phyloP scores from a whole-genome alignment of 148 eudicot genomes.

The Persicaria tinctoria region DNA sequence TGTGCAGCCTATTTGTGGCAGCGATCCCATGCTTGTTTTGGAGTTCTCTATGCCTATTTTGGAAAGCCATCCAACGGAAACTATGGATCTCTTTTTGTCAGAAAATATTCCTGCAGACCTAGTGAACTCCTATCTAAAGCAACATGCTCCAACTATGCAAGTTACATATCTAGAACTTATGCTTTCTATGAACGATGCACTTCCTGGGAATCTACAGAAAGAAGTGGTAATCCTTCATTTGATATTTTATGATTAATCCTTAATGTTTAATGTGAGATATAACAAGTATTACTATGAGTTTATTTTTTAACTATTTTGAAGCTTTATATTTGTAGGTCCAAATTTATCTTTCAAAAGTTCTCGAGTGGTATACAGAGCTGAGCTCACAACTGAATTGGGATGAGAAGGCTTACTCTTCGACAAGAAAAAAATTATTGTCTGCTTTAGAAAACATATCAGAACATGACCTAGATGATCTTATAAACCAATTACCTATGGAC shows the following conservation, averaged over 20 bases:
- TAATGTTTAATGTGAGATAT: slow-evolving; percentile 2
- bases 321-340: slow-evolving; percentile 50
- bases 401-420: slow-evolving; percentile 63
- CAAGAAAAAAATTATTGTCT: slow-evolving; percentile 89
- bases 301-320: not conserved
- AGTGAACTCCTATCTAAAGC: slow-evolving; percentile 91
- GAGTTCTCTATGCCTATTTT: slow-evolving; percentile 93
- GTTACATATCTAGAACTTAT: slow-evolving; percentile 87
- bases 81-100: slow-evolving; percentile 88
- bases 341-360: slow-evolving; percentile 94
- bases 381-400: slow-evolving; percentile 76
- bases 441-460: slow-evolving; percentile 80
- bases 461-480: slow-evolving; percentile 67
- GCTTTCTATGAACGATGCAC: slow-evolving; percentile 82
- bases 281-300: not conserved
- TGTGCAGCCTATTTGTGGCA: slow-evolving; percentile 94
- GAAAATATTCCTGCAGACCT: slow-evolving; percentile 93
- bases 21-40: slow-evolving; percentile 90
- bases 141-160: slow-evolving; percentile 97
- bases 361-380: slow-evolving; percentile 79
- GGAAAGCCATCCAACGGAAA: slow-evolving; percentile 76
- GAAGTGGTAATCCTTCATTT: slow-evolving; percentile 62
- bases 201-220: slow-evolving; percentile 91
- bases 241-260: not conserved
- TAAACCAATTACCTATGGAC: slow-evolving; percentile 80